Percentiles rank a stretch among this genome's conserved stretches.
Evolutionary conservation across 495 filamentous ascomycete genomes (phyloP).

Genomic region (Neurospora sp.): DNA sequence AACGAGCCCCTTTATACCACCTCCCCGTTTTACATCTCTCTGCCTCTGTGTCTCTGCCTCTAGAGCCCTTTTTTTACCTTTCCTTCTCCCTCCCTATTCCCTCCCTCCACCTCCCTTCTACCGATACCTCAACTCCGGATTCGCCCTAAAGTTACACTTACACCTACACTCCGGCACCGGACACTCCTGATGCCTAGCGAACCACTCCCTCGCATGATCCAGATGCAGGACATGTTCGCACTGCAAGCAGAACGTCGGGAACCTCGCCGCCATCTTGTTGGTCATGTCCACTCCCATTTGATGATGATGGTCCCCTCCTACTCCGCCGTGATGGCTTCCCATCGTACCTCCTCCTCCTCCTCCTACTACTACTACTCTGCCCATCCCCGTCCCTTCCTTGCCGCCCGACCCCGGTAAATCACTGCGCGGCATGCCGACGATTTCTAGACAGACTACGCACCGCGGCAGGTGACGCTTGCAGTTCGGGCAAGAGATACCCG

Average conservation of each 20-base stretch:
- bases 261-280: slow-evolving; percentile 34
- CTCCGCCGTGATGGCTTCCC: slow-evolving; percentile 20
- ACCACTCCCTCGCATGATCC: slow-evolving; percentile 84
- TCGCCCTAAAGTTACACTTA: slow-evolving; percentile 52
- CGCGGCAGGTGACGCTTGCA: slow-evolving; percentile 84
- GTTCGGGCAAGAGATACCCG: slow-evolving; percentile 61
- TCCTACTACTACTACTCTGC: background rate
- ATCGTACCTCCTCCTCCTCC: slow-evolving; percentile 40
- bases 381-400: background rate
- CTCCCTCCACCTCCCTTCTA: slow-evolving; percentile 4
- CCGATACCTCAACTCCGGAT: slow-evolving; percentile 38
- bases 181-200: slow-evolving; percentile 67
- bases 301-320: slow-evolving; percentile 33
- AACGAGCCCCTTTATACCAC: no score
- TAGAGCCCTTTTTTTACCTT: background rate
- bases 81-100: background rate
- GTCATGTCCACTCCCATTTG: slow-evolving; percentile 44
- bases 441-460: slow-evolving; percentile 78
- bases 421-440: slow-evolving; percentile 65
- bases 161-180: slow-evolving; percentile 85
- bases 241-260: slow-evolving; percentile 71
- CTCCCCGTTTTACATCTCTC: background rate
- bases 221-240: slow-evolving; percentile 89
- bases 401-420: background rate
- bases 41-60: background rate